Base-by-base conservation (phyloP, 2,329 filamentous ascomycete species). In the Venturia effusa region DNA sequence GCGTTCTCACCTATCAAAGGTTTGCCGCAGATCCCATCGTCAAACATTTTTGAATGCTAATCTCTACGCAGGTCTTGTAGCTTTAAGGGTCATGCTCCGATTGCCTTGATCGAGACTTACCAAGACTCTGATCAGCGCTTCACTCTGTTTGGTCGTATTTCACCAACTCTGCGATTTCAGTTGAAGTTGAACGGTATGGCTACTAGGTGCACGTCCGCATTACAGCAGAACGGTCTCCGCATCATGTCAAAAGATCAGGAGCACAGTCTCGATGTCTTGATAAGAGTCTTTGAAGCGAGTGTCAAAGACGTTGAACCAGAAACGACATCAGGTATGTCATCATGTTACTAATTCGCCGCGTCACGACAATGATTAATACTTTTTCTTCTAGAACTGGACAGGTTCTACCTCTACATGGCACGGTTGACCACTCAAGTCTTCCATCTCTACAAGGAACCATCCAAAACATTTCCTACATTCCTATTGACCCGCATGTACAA, bases 1-100 rank as follows among this genome's bases (percentile, higher is more conserved):
- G 74, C 61, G 68, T 77, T 8, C 69, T 77, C 43, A 70, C 73
- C 0, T 77, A 78, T 65, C 74, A 78, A 65, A 69, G 72, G 75
- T 77, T 67, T 61, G 69, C 15, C 27, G 45, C 10, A 3, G 30
- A 57, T 34, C 15, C 13, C 19, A 19, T 19, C 4, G 37, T 40
- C 3, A 11, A 32, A 54, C 11, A 8, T 59, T 27, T 17, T 55
- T 22, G n/a, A 24, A 7, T 39, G 41, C 22, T 32, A 30, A 30
- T 15, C 17, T 1, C 30, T 64, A 13, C 59, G 15, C 55, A 78
- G 76, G 15, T 68, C 73, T 3, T 77, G 74, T 51, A 63, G 73
- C 32, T 69, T 67, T 19, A 78, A 77, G 65, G 76, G 76, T 4
- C 75, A 74, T 22, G 67, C 73, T 3, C 70, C 74, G 34, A 71